These are phyloP conservation scores for Trypanosomatidae sp. DNA, from an alignment of 208 protist species.

Conservation along the genomic window DNA sequence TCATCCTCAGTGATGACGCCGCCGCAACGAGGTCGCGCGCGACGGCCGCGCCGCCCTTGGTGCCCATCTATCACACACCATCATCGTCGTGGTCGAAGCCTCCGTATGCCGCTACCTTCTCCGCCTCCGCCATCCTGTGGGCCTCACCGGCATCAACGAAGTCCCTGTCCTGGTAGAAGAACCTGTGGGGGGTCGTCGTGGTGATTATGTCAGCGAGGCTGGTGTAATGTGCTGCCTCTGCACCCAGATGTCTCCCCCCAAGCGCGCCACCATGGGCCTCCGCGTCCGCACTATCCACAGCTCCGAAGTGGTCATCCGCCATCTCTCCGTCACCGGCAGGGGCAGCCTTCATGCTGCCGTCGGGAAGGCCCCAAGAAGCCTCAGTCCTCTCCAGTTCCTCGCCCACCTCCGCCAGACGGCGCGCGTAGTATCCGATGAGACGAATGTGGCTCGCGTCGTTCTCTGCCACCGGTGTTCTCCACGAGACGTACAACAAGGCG, in stretches of 20 bases:
- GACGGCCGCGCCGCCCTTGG: not conserved
- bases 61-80: not conserved
- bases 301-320: not conserved
- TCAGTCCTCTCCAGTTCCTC: not conserved
- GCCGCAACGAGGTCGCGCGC: not conserved
- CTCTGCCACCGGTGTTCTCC: no score
- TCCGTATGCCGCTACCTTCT: not conserved
- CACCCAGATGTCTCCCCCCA: no score
- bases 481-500: not conserved
- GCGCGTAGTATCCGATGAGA: not conserved
- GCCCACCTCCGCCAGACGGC: not conserved
- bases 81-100: not conserved
- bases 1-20: slow-evolving; percentile 12
- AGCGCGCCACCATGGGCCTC: no score
- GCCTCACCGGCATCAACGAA: not conserved
- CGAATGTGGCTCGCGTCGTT: not conserved
- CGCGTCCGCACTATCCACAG: no score
- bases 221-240: no score
- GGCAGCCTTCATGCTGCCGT: not conserved
- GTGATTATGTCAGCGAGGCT: no score
- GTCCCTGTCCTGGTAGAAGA: no score
- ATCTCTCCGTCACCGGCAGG: not conserved
- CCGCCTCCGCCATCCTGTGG: not conserved
- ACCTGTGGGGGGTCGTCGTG: no score
- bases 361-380: not conserved